phyloP scores from a whole-genome alignment of 352 stramenopile genomes.

The Plasmopara muralis region DNA sequence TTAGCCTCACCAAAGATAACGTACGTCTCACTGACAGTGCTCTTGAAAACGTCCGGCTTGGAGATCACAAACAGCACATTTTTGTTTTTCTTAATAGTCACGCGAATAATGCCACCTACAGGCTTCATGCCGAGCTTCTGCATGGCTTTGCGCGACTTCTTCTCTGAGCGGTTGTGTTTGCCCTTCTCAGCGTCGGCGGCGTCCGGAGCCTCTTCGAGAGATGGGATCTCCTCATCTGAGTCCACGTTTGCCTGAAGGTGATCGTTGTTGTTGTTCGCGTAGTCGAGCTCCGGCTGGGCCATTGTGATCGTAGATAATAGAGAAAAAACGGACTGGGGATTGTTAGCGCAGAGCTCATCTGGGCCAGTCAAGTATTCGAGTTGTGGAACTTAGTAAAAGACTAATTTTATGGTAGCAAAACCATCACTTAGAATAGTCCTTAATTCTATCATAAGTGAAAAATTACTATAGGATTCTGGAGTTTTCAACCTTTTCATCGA shows the following conservation, averaged over 20 bases:
- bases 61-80: constrained; percentile 96
- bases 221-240: constrained; percentile 79
- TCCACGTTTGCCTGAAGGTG: constrained; percentile 63
- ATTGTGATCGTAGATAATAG: constrained; percentile 25
- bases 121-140: constrained; percentile 98
- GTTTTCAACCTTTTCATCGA: no score
- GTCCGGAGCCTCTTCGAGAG: constrained; percentile 66
- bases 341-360: constrained; percentile 6
- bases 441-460: no score
- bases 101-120: constrained; percentile 93
- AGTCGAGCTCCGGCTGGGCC: constrained; percentile 37
- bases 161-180: constrained; percentile 96
- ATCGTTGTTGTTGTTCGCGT: constrained; percentile 37
- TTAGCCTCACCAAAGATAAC: constrained; percentile 99
- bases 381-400: not conserved
- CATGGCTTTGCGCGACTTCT: constrained; percentile 99
- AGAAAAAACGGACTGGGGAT: constrained; percentile 18
- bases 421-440: no score
- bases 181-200: constrained; percentile 58
- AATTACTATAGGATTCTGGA: no score
- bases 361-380: constrained; percentile 14
- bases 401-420: not conserved
- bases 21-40: constrained; percentile 90
- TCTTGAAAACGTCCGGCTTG: constrained; percentile 98
- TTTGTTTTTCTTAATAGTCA: constrained; percentile 98